Evolutionary conservation across 257 asterid species (phyloP), one percentile per base, ranked within the genome.

Genomic region (Nicotiana undulata): DNA sequence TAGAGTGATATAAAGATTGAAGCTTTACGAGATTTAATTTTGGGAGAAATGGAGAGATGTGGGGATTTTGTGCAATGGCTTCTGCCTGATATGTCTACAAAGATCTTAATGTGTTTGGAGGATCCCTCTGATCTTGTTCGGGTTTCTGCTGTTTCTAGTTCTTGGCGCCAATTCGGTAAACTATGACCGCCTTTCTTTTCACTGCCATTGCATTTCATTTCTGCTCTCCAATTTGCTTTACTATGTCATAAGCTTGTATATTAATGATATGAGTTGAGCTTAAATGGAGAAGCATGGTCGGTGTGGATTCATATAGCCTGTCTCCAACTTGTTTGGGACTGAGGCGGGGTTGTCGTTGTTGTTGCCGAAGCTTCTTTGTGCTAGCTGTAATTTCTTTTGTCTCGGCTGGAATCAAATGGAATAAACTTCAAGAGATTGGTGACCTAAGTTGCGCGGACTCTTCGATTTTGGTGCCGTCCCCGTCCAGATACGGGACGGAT

Each of bases 131-230:
- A 93, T 89, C 90, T 92, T 72, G 88, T 88, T 66, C 95, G 95
- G 18, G 89, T 82, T 28, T 63, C 89, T 61, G 88, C 89, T n/a
- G 98, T 93, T 79, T 93, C 98, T 22, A 89, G 86, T 64, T 88
- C 90, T 59, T 93, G 98, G 98, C 91, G 89, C 56, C 88, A 81
- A 7, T 90, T 90, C 75, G 92, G 97, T 92, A 87, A 91, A 89
- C 61, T 89, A 5, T 75, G 22, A 29, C 32, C 32, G 5, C 5
- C 5, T 29, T 29, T 29, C 5, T 4, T 3, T 3, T 29, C 32
- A 29, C 32, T 29, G 4, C 4, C 5, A 29, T 29, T 29, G 32
- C 32, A 29, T 29, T 29, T 3, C 32, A 51, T 44, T n/a, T 56
- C 20, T 76, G 53, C 56, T n/a, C 20, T 6, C 58, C 32, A 18